Evolutionary conservation across 2,329 filamentous ascomycete genomes (phyloP).

Genomic region (Chrysosporium queenslandicum): DNA sequence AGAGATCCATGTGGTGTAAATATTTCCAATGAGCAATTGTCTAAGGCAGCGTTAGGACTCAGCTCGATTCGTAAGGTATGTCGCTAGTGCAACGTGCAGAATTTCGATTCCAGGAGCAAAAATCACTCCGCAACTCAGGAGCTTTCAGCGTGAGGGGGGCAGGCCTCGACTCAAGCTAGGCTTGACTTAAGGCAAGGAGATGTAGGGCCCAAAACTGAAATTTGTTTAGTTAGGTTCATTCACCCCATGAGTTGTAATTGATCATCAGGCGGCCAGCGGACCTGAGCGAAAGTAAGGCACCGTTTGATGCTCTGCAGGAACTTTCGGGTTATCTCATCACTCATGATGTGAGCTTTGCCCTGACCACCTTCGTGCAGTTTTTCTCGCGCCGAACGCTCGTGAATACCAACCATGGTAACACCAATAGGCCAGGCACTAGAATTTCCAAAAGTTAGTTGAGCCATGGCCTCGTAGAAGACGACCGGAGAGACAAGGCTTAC

Average conservation of each 20-base stretch:
- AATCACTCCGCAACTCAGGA: background rate
- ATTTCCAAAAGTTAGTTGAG: slow-evolving; percentile 17
- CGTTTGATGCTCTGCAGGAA: slow-evolving; percentile 96
- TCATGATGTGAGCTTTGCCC: slow-evolving; percentile 88
- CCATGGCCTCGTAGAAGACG: background rate
- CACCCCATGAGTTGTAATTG: slow-evolving; percentile 89
- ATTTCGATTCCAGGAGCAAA: background rate
- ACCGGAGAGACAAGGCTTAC: slow-evolving; percentile 26
- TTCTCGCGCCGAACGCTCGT: slow-evolving; percentile 89
- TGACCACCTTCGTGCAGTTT: slow-evolving; percentile 73
- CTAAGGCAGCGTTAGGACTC: no score
- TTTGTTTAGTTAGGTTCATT: no score
- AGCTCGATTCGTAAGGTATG: no score
- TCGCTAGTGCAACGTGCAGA: no score
- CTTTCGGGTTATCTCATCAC: slow-evolving; percentile 89
- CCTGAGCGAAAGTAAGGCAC: slow-evolving; percentile 91
- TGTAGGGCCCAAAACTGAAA: background rate
- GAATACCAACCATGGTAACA: slow-evolving; percentile 99
- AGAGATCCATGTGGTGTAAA: no score
- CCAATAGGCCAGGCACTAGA: slow-evolving; percentile 84
- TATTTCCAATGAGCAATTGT: no score
- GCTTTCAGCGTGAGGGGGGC: background rate
- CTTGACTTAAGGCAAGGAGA: background rate
- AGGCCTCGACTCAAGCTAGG: background rate
- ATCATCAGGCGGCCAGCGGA: slow-evolving; percentile 89